Evolutionary conservation across 2,329 filamentous ascomycete species (phyloP).

Genomic region (Penicillium hesseltinei): DNA sequence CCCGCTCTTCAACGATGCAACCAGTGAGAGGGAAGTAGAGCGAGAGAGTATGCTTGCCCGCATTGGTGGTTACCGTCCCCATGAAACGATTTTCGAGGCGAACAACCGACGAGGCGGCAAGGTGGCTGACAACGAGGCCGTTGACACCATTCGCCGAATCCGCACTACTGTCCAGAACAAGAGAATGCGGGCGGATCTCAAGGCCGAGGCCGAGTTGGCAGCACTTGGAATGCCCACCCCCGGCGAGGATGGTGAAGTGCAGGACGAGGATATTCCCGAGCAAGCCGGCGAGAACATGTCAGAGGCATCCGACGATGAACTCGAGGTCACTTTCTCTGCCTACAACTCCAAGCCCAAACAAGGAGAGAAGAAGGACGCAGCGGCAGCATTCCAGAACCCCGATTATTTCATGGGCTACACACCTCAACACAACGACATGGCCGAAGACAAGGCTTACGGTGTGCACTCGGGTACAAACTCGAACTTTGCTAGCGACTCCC

Average conservation of each 20-base stretch:
- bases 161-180: slow-evolving; percentile 44
- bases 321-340: slow-evolving; percentile 70
- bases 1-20: slow-evolving; percentile 71
- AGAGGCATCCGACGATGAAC: slow-evolving; percentile 59
- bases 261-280: slow-evolving; percentile 40
- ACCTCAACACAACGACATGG: slow-evolving; percentile 73
- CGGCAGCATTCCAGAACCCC: slow-evolving; percentile 69
- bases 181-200: slow-evolving; percentile 38
- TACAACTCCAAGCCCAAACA: slow-evolving; percentile 46
- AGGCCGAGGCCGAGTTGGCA: slow-evolving; percentile 25
- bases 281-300: slow-evolving; percentile 51
- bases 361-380: slow-evolving; percentile 52
- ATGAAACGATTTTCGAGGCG: slow-evolving; percentile 96
- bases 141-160: slow-evolving; percentile 50
- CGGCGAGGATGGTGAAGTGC: slow-evolving; percentile 36
- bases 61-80: slow-evolving; percentile 83
- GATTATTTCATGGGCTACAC: slow-evolving; percentile 98
- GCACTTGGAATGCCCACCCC: slow-evolving; percentile 27
- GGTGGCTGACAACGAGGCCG: slow-evolving; percentile 67
- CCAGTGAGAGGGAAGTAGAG: slow-evolving; percentile 63
- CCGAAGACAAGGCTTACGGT: slow-evolving; percentile 89
- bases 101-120: slow-evolving; percentile 71
- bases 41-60: slow-evolving; percentile 83
- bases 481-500: slow-evolving; percentile 86
- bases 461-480: slow-evolving; percentile 75